Evolutionary conservation across 1,284 basidiomycete genomes (phyloP), one percentile per base, ranked within the genome.

Genomic region (Moesziomyces globuligerus): DNA sequence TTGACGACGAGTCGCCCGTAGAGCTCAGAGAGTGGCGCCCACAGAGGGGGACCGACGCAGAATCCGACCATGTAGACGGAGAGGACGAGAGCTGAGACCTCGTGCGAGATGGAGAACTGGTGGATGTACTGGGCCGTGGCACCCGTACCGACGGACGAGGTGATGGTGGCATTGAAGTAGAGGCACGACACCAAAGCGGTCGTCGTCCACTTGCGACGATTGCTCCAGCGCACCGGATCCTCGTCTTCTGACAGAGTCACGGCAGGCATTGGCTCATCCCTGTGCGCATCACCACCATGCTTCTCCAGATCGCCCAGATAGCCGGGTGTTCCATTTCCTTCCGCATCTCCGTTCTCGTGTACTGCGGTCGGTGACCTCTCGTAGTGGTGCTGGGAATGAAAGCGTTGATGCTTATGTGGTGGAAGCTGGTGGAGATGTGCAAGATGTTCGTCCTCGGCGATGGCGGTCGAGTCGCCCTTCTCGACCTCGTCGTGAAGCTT

Each of bases 1-100:
- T 72, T 74, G 53, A 78, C 68, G n/a, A 56, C 29, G 10, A 49
- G 42, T n/a, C 75, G 67, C 3, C 75, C 75, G 36, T 58, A 60
- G 18, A 75, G 52, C 41, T 78, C 75, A 2, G 68, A 72, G 21
- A 72, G 43, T 0, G 75, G 75, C 7, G 72, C 75, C 55, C 69
- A 70, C 24, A 78, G 32, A 10, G 72, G 54, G 15, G 76, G 74
- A 4, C 72, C 74, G 21, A 78, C 45, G 29, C 66, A 70, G 45
- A 74, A 69, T 43, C 74, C 62, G 15, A 70, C 47, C 49, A 77
- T 65, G 37, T 74, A 75, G 26, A 72, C 43, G 26, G 70, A 59
- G 23, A 74, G 56, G 6, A 66, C 49, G 24, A 75, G 58, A 2
- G 59, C 52, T 10, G 54, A 37, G 0, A 55, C 53, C 32, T 66